phyloP scores from a whole-genome alignment of 2,329 filamentous ascomycete species.

The Monilinia laxa region DNA sequence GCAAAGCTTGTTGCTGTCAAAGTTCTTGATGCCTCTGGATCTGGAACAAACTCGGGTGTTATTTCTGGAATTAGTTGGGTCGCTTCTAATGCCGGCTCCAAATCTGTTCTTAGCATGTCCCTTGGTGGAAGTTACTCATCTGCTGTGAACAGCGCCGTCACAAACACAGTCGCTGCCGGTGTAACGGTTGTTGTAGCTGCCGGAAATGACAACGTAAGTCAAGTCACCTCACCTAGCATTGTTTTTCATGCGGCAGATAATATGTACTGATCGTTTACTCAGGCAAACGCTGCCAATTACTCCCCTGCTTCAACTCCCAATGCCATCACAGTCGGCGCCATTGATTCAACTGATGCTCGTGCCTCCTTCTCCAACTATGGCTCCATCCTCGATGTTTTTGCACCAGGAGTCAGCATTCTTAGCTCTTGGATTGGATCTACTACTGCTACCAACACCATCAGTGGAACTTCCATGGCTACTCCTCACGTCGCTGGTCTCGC shows the following conservation, averaged over 20 bases:
- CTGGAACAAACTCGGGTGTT: slow-evolving; percentile 41
- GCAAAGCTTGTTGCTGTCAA: slow-evolving; percentile 45
- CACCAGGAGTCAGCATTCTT: slow-evolving; percentile 48
- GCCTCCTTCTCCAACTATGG: slow-evolving; percentile 54
- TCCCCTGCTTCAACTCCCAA: slow-evolving; percentile 51
- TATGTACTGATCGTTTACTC: neutral
- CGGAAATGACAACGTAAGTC: slow-evolving; percentile 48
- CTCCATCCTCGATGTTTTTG: slow-evolving; percentile 50
- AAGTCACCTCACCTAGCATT: neutral
- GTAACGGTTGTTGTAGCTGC: slow-evolving; percentile 56
- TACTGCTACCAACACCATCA: slow-evolving; percentile 51
- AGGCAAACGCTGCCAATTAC: slow-evolving; percentile 42
- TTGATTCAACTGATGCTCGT: slow-evolving; percentile 43
- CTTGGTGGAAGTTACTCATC: slow-evolving; percentile 49
- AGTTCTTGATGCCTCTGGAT: slow-evolving; percentile 40
- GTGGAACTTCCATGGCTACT: slow-evolving; percentile 60
- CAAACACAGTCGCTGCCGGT: slow-evolving; percentile 47
- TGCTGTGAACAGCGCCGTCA: slow-evolving; percentile 52
- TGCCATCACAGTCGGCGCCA: slow-evolving; percentile 55
- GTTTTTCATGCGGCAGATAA: too few species aligned
- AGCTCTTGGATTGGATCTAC: slow-evolving; percentile 49
- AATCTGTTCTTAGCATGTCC: slow-evolving; percentile 55
- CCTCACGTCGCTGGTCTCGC: slow-evolving; percentile 68
- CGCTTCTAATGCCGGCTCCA: slow-evolving; percentile 32
- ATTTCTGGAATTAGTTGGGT: slow-evolving; percentile 44